Base-by-base conservation (phyloP, 2,329 filamentous ascomycete genomes). In the Cercospora sp. region DNA sequence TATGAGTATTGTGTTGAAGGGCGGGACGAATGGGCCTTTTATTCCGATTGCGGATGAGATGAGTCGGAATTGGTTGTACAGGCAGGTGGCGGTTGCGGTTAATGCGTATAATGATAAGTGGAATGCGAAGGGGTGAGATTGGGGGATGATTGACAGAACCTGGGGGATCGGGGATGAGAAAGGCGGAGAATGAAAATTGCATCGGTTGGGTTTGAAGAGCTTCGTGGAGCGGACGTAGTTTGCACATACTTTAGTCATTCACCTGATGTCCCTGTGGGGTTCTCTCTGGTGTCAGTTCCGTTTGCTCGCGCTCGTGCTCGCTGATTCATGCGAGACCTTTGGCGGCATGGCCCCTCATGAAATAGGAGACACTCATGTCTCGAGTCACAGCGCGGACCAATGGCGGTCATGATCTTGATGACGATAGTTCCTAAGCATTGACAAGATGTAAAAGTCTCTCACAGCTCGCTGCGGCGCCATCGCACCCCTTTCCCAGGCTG, bases 1-100 rank as follows among this genome's bases (percentile, higher is more conserved):
- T 0, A 89, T 99, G 81, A 94, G 92, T 73, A 87, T 99, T 70
- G 90, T 91, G 58, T 82, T 98, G 72, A 91, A 97, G 73, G 94
- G 94, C 10, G 94, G 94, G 3, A 92, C 90, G 2, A 97, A 97
- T 78, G 95, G 95, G 0, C 95, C 95, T 2, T 99, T 98, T 77
- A 89, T 99, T 6, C 95, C 95, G 0, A 91, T 98, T 5, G 90
- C 89, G n/a, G 93, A 97, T 75, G 94, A 97, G 80, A 91, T 89
- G 68, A 83, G 83, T 58, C 81, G 88, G 76, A 90, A 90, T 76
- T 90, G 88, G 88, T 80, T 90, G 72, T 90, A 90, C 74, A 83
- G 80, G 71, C 88, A 90, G 79, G 87, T 90, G 76, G 88, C 87
- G 61, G 82, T 90, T 78, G 88, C 87, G 71, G 88, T 89, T 34